Base-by-base conservation (phyloP, 108 stramenopile genomes). In the Pseudonitzschia multiseries region DNA sequence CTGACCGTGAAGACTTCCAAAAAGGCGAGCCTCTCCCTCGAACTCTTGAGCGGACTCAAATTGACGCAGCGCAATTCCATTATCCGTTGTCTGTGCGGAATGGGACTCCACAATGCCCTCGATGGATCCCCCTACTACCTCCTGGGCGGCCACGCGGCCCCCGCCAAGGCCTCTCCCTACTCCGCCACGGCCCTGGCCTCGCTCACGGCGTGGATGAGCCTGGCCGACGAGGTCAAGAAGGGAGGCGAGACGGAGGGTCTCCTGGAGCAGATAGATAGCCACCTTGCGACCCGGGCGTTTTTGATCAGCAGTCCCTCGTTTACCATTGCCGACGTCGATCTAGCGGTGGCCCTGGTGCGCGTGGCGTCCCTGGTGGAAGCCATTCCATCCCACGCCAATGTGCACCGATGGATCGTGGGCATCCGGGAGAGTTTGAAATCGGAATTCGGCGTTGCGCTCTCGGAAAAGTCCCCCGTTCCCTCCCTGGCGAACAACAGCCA, bases 181-280 rank as follows among this genome's bases (percentile, higher is more conserved):
- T 65, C 68, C 43, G 81, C 84, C 46, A 60, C 87, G 61, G 88
- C 87, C 24, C 60, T 90, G 75, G 87, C 90, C 10, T 80, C 79
- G n/a, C 76, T 91, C 28, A 78, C 86, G 36, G 82, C 79, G 51
- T 94, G 90, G 90, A 90, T 91, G 90, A 83, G 83, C 43, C 78
- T 91, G 18, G 92, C 89, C 1, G 81, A 81, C 46, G 76, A 81
- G 14, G 61, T 87, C 17, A 78, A 82, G 17, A 51, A 32, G n/a
- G 57, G 41, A 14, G 62, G 54, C 43, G 52, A 15, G 28, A 61
- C 73, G 17, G 67, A 48, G 36, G 74, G 68, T 41, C 65, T 65
- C 28, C 60, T 83, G 51, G 46, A 63, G 13, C 81, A 83, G 57
- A 63, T 94, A 51, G 76, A 94, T 65, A 57, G 46, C 31, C 87